Conservation (phyloP, 805 yeast genomes). For the Kodamaea neixiangensis region DNA sequence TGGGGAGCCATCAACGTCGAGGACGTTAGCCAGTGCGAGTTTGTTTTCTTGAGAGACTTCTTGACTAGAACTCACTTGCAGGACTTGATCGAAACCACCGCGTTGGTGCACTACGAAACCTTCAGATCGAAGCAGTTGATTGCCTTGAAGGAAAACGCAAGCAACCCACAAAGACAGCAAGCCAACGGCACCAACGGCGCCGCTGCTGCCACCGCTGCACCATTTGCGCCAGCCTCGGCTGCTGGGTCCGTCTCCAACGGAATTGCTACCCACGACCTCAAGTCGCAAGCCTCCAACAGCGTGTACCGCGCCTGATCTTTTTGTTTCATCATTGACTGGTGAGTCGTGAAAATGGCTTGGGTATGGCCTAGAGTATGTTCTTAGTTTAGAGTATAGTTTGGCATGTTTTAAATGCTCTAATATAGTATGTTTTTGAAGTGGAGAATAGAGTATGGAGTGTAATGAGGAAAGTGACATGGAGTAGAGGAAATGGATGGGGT, state of each 20-base stretch:
- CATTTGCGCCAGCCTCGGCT: not conserved
- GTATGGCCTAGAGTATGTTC: not conserved
- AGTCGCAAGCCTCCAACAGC: conserved; percentile 7
- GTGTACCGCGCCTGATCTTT: conserved; percentile 4
- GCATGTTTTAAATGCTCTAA: not conserved
- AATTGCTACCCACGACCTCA: conserved; percentile 3
- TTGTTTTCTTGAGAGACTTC: conserved; percentile 90
- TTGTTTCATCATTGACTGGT: not conserved
- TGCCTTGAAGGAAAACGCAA: conserved; percentile 89
- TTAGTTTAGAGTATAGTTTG: not conserved
- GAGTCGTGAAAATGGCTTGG: not conserved
- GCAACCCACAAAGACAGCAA: conserved; percentile 43
- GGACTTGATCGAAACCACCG: conserved; percentile 91
- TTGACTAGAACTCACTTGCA: conserved; percentile 93
- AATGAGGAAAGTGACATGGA: no score
- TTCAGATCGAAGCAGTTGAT: conserved; percentile 93
- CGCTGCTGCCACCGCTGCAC: conserved; percentile 1
- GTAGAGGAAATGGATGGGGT: no score
- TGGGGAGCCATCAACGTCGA: conserved; percentile 95
- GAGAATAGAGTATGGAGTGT: not conserved
- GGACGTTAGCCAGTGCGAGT: conserved; percentile 94
- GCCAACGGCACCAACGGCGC: conserved; percentile 19
- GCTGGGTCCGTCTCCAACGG: conserved; percentile 4
- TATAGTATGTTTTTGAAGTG: not conserved
- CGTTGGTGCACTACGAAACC: conserved; percentile 84